A percentile compares a stretch with the other conserved stretches of the same genome.
phyloP scores from a whole-genome alignment of 352 stramenopile species.

The Elongisporangium undulatum region DNA sequence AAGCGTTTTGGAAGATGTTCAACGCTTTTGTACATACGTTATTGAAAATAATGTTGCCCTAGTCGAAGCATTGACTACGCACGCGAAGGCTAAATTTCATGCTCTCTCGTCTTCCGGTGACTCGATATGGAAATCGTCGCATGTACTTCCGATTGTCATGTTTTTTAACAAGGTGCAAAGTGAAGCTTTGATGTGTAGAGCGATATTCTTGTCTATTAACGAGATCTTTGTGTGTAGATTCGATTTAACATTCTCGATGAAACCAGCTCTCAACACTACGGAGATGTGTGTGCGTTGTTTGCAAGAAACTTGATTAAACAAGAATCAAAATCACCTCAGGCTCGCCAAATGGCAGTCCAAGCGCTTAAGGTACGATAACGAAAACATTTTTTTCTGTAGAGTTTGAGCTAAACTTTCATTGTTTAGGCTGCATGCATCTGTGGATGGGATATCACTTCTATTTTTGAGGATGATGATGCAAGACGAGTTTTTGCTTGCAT shows the following conservation, averaged over 20 bases:
- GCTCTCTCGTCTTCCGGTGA: neutral
- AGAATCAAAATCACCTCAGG: conserved; percentile 1
- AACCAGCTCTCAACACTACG: neutral
- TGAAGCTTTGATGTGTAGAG: no score
- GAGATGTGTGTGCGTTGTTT: conserved; percentile 6
- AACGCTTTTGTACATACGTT: neutral
- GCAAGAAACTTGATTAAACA: conserved; percentile 5
- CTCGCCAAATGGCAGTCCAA: conserved; percentile 6
- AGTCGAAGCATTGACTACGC: neutral
- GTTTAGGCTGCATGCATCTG: conserved; percentile 28
- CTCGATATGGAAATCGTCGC: neutral
- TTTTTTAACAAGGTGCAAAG: neutral
- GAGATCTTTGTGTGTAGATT: neutral
- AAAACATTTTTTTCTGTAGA: conserved; percentile 1
- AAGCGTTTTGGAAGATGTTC: neutral
- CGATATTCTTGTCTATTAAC: no score
- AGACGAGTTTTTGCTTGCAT: conserved; percentile 26
- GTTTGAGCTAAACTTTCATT: conserved; percentile 15
- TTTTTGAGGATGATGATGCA: conserved; percentile 29
- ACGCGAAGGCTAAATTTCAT: neutral
- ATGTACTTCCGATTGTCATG: neutral
- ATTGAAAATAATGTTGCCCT: neutral
- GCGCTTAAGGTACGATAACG: conserved; percentile 21
- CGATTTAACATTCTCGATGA: conserved; percentile 5
- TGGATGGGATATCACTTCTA: conserved; percentile 39